Conservation (phyloP, 257 asterid genomes). For the Verbascum thapsus region DNA sequence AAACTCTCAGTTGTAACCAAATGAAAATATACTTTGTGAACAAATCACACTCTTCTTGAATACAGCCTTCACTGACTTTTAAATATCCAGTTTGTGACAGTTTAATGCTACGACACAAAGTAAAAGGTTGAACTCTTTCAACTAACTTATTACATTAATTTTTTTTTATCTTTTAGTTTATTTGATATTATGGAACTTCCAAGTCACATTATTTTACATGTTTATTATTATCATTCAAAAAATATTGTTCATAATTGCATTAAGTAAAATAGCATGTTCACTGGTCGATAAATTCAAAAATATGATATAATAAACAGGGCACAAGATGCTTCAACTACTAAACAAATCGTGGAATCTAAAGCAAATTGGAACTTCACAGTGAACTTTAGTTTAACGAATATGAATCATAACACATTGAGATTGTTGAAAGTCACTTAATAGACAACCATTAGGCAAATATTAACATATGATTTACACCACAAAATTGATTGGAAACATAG, state of each 20-base stretch:
- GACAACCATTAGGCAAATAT: slow-evolving; percentile 1
- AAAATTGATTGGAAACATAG: slow-evolving; percentile 3
- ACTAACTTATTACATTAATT: not conserved
- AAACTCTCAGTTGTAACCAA: not conserved
- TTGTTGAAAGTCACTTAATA: not conserved
- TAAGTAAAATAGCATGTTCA: not conserved
- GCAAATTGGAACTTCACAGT: not conserved
- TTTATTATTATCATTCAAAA: not conserved
- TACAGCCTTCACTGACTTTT: not conserved
- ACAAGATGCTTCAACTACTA: slow-evolving; percentile 5
- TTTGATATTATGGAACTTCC: not conserved
- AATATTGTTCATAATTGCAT: not conserved
- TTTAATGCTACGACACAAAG: not conserved
- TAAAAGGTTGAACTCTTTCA: not conserved
- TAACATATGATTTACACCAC: not conserved
- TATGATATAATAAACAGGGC: not conserved
- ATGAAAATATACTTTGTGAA: too few species aligned
- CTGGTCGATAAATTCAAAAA: not conserved
- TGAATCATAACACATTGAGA: not conserved
- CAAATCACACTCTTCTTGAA: not conserved
- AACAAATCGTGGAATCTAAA: not conserved
- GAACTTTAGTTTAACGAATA: not conserved
- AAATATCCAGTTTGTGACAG: not conserved
- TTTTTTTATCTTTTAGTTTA: not conserved
- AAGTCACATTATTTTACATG: not conserved